Base-by-base conservation (phyloP, 345 rosid species). In the Eucalyptus victrix region DNA sequence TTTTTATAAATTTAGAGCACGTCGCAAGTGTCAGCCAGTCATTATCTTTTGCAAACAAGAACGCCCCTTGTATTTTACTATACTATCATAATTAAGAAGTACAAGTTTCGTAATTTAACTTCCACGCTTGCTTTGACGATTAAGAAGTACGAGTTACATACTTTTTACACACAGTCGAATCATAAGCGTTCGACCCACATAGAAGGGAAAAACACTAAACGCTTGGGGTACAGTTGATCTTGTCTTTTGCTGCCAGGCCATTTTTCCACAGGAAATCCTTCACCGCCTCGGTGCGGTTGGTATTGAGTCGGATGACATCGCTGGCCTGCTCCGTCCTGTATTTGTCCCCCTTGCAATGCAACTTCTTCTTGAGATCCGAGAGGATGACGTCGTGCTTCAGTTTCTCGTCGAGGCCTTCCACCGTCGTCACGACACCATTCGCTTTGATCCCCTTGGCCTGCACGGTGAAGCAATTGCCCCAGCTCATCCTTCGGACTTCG, bases 291-390 rank as follows among this genome's bases (percentile, higher is more conserved):
- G 24, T 3, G 5, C 3, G 98, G 91, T 94, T 98, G 54, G 97
- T 96, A 69, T 96, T 95, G 40, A 97, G 98, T 87, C 96, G 98
- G 86, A 96, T 96, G 88, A 96, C 93, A 90, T 95, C 94, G 51
- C 98, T 95, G 4, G 94, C 92, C 45, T 92, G 96, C 80, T 93
- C 94, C 93, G 95, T 96, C 50, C 92, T 92, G 51, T 96, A 97
- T 37, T 96, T 96, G 86, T 94, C 94, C 37, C 98, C 97, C 58
- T 96, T 94, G 90, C 99, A 97, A 80, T 97, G 94, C 86, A 96
- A 94, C 37, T 93, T 95, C 47, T 95, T 96, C 92, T 97, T 96
- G 17, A 97, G 92, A 89, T 96, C 97, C 90, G 94, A 94, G 85
- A 97, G 96, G 62, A 96, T 95, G 93, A 92, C 93, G 83, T 94